These are phyloP conservation scores for Bifiguratus adelaidae DNA, from an alignment of 192 early-diverging fungal genomes.

Conservation along the genomic window DNA sequence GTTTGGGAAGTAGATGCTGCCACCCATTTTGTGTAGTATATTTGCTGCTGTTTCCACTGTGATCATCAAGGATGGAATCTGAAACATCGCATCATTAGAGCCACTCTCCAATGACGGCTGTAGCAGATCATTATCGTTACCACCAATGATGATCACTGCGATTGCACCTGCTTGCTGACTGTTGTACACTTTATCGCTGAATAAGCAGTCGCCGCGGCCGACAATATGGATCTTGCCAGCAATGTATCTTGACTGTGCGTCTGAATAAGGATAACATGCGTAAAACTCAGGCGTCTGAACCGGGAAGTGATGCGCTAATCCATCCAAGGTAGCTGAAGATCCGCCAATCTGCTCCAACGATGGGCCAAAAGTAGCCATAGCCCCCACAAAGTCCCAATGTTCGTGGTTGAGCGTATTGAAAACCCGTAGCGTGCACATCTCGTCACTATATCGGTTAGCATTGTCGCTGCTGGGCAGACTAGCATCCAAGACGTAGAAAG, in stretches of 20 bases:
- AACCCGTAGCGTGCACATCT: not conserved
- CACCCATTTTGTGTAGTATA: too few relatives aligned
- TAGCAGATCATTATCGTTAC: too few relatives aligned
- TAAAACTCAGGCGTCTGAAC: not conserved
- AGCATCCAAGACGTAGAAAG: not conserved
- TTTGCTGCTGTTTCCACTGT: too few relatives aligned
- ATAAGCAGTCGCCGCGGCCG: conserved; percentile 26
- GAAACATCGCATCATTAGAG: too few relatives aligned
- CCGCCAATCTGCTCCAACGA: not conserved
- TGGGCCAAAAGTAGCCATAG: conserved; percentile 10
- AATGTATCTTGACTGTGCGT: conserved; percentile 8
- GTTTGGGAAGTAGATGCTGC: too few relatives aligned
- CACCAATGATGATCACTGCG: conserved; percentile 19
- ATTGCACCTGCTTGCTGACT: conserved; percentile 31
- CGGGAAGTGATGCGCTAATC: not conserved
- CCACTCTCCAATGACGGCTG: too few relatives aligned
- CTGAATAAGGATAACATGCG: conserved; percentile 23
- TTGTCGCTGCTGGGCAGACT: not conserved
- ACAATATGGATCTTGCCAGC: conserved; percentile 24
- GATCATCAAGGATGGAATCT: too few relatives aligned
- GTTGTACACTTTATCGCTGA: conserved; percentile 25
- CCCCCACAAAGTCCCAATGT: not conserved
- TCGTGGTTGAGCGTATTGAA: not conserved
- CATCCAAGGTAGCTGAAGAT: conserved; percentile 4
- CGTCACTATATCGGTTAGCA: not conserved